A percentile compares a stretch with the other conserved stretches of the same genome.
Conservation (phyloP, 192 early-diverging fungal species). For the Coemansia sp. region DNA sequence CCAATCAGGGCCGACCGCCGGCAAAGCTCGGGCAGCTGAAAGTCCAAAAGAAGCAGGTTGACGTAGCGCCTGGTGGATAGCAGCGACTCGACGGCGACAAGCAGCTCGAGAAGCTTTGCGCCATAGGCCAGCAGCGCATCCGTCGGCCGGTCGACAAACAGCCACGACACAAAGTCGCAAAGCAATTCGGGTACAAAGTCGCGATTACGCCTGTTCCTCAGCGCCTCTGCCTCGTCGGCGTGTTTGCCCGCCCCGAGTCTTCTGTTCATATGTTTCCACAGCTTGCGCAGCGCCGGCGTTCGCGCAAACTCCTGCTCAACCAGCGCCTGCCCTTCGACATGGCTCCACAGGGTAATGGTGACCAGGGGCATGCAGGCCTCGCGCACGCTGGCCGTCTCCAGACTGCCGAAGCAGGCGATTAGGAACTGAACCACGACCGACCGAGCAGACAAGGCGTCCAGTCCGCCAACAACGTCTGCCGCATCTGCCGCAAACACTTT, state of each 20-base stretch:
- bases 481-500: constrained; percentile 3
- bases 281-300: constrained; percentile 60
- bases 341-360: constrained; percentile 72
- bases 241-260: not conserved
- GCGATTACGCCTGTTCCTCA: constrained; percentile 56
- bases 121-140: constrained; percentile 53
- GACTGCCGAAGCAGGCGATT: constrained; percentile 76
- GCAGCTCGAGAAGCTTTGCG: constrained; percentile 75
- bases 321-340: constrained; percentile 51
- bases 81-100: constrained; percentile 86
- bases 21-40: constrained; percentile 60
- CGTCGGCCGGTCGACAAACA: not conserved
- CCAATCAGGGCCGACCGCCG: constrained; percentile 8
- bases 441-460: constrained; percentile 43
- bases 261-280: constrained; percentile 62
- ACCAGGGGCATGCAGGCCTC: constrained; percentile 74
- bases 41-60: constrained; percentile 75
- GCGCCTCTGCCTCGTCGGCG: constrained; percentile 50
- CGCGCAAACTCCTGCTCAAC: constrained; percentile 61
- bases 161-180: constrained; percentile 56
- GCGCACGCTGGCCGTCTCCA: constrained; percentile 77
- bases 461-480: not conserved
- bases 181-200: constrained; percentile 68
- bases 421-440: constrained; percentile 69
- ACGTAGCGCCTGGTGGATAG: constrained; percentile 90